Percentiles rank a stretch among this genome's conserved stretches.
Evolutionary conservation across 164 flowering plant species (phyloP).

Genomic region (Magnolia officinalis): DNA sequence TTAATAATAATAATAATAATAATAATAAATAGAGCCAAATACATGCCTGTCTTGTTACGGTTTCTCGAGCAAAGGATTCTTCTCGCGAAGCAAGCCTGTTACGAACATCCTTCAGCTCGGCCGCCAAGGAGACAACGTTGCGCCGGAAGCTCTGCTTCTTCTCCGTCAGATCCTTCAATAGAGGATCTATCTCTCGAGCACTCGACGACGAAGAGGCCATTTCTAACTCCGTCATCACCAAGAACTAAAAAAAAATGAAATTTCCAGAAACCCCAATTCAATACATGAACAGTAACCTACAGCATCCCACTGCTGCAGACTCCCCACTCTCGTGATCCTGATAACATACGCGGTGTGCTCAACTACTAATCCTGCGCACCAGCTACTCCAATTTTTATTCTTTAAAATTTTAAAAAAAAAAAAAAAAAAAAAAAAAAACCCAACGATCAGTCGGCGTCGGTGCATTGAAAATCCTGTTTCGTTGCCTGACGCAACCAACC

Average conservation of each 20-base stretch:
- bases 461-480: not conserved
- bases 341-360: not conserved
- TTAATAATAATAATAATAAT: not conserved
- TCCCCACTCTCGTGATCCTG: not conserved
- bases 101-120: slow-evolving; percentile 89
- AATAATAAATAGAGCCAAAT: not conserved
- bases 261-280: not conserved
- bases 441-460: not conserved
- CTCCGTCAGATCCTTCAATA: slow-evolving; percentile 81
- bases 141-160: slow-evolving; percentile 72
- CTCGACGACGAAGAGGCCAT: slow-evolving; percentile 10
- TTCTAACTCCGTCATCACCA: slow-evolving; percentile 24
- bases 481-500: not conserved
- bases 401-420: too few relatives aligned
- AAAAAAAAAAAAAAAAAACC: too few relatives aligned
- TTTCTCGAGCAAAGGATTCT: slow-evolving; percentile 60
- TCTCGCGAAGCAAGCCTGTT: slow-evolving; percentile 61
- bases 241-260: not conserved
- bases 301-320: not conserved
- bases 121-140: slow-evolving; percentile 72
- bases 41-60: slow-evolving; percentile 67
- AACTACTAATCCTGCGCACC: not conserved
- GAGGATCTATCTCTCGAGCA: slow-evolving; percentile 54
- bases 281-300: not conserved
- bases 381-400: not conserved